Base-by-base conservation (phyloP, 179 eudicot species). In the Beta lomatogona region DNA sequence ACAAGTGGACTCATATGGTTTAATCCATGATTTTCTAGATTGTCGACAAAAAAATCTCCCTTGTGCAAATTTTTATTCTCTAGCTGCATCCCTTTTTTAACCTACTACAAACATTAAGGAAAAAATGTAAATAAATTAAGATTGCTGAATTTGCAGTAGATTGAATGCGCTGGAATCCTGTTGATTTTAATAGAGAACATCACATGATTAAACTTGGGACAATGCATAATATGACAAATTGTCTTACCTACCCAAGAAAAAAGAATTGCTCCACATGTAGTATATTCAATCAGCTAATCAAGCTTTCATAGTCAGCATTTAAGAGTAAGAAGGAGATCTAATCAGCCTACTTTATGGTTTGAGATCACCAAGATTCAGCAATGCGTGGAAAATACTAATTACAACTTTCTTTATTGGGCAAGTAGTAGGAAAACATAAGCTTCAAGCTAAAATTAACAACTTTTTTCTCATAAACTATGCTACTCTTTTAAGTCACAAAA, bases 151-250 rank as follows among this genome's bases (percentile, higher is more conserved):
- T 58, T 58, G 69, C 10, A 25, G 69, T 70, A 70, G 55, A 44
- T 41, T 70, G 46, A 41, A 68, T 68, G 73, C 46, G 45, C 10
- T 31, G 67, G 46, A 67, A 67, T 50, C 54, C 14, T 58, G 44
- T n/a, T 16, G 66, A 44, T 19, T 1, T 15, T 58, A 36, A 18
- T 57, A 9, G 70, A 63, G 80, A 77, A 60, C 64, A 36, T 36
- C 41, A 36, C 41, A 36, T 36, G 41, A 5, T 10, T 36, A 53
- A 65, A 28, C 9, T 9, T 22, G 16, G 65, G 78, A 36, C 44
- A 70, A n/a, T 53, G 19, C 78, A 81, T 52, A 63, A 80, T n/a
- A 80, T 18, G 81, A 81, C 73, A 81, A 77, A 74, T 14, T 36
- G 12, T 7, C 18, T 81, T 48, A 74, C 83, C 73, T 74, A 81